Conservation (phyloP, 345 rosid genomes). For the Heritiera littoralis region DNA sequence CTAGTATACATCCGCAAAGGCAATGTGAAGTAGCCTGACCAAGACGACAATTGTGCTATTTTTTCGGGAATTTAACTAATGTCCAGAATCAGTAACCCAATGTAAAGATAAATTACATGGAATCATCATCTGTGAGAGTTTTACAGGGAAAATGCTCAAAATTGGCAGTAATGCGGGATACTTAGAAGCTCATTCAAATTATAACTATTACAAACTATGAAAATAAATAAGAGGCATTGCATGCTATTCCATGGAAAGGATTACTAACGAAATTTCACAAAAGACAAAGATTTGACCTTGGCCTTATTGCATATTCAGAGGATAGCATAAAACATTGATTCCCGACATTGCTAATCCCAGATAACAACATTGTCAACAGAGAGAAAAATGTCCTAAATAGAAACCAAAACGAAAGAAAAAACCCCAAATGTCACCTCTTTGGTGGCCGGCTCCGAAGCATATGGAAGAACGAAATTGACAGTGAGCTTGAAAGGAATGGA, state of each 20-base stretch:
- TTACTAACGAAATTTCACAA: neutral
- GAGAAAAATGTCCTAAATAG: neutral
- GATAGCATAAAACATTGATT: neutral
- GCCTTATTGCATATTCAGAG: neutral
- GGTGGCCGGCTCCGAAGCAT: conserved; percentile 41
- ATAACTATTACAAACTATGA: neutral
- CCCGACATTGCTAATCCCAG: neutral
- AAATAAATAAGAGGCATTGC: neutral
- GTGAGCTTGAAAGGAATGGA: conserved; percentile 51
- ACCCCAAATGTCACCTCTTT: conserved; percentile 33
- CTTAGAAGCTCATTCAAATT: neutral
- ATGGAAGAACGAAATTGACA: conserved; percentile 53
- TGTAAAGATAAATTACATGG: neutral
- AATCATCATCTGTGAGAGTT: too few relatives aligned
- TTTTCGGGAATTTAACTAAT: neutral
- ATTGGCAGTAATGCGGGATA: neutral
- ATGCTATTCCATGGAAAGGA: neutral
- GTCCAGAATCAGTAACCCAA: neutral
- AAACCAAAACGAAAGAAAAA: neutral
- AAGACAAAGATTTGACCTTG: neutral
- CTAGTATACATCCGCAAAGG: neutral
- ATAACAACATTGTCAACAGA: neutral
- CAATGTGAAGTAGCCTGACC: neutral
- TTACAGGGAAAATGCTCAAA: neutral
- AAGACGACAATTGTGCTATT: neutral